Percentiles rank a stretch among this genome's conserved stretches.
Conservation (phyloP, 352 stramenopile species). For the Blastocystis sp. region DNA sequence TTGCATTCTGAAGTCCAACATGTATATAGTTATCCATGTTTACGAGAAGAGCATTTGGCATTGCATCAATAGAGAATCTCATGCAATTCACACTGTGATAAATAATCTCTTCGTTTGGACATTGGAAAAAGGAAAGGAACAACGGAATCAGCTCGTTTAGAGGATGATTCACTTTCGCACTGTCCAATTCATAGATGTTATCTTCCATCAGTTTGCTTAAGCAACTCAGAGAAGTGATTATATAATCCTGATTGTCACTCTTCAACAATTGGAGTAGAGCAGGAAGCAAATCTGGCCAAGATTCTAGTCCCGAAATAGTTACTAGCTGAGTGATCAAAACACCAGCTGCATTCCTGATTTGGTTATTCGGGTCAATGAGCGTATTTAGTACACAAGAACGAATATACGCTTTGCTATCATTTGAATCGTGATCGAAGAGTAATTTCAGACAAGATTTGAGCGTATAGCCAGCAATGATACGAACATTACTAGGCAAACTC, state of each 20-base stretch:
- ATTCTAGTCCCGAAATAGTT: not conserved
- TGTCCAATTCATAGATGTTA: slow-evolving; percentile 42
- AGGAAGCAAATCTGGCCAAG: slow-evolving; percentile 37
- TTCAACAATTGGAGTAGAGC: slow-evolving; percentile 43
- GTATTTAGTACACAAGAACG: slow-evolving; percentile 6
- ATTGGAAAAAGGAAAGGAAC: slow-evolving; percentile 39
- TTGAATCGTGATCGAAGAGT: not conserved
- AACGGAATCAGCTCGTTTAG: slow-evolving; percentile 37
- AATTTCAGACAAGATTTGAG: slow-evolving; percentile 54
- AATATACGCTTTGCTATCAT: slow-evolving; percentile 36
- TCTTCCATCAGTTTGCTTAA: slow-evolving; percentile 53
- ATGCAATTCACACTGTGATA: slow-evolving; percentile 57
- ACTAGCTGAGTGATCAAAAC: slow-evolving; percentile 21
- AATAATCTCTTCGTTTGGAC: slow-evolving; percentile 25
- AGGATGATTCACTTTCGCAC: slow-evolving; percentile 11
- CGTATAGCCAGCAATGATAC: slow-evolving; percentile 27
- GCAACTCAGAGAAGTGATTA: slow-evolving; percentile 30
- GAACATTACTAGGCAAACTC: not conserved
- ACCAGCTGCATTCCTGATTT: slow-evolving; percentile 32
- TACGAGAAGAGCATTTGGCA: slow-evolving; percentile 31
- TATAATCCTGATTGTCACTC: slow-evolving; percentile 23
- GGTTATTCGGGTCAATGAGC: not conserved
- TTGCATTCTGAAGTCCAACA: not conserved
- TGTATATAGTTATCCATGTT: slow-evolving; percentile 57
- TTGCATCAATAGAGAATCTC: slow-evolving; percentile 38